These are phyloP conservation scores for Pythium brassicae DNA, from an alignment of 352 stramenopile genomes.

Conservation along the genomic window DNA sequence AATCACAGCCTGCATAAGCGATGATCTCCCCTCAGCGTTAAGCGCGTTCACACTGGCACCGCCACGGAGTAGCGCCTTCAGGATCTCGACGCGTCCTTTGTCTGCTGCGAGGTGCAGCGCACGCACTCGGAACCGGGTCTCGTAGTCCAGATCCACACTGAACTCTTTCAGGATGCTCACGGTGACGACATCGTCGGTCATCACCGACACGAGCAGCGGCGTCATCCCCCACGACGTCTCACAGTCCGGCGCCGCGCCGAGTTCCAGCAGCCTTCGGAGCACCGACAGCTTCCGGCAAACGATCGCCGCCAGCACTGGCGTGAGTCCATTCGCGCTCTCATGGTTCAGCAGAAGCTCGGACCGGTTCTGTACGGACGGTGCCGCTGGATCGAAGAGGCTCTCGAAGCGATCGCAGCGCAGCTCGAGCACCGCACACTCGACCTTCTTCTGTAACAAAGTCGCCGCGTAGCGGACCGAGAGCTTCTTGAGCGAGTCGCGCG, in stretches of 20 bases:
- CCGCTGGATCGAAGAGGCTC: constrained; percentile 26
- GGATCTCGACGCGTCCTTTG: constrained; percentile 33
- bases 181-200: constrained; percentile 41
- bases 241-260: constrained; percentile 35
- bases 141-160: constrained; percentile 25
- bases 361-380: not conserved
- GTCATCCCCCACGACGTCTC: constrained; percentile 47
- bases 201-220: constrained; percentile 39
- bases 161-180: constrained; percentile 48
- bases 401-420: constrained; percentile 37
- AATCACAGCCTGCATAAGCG: constrained; percentile 47
- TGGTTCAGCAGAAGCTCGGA: constrained; percentile 26
- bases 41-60: constrained; percentile 31
- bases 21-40: constrained; percentile 20
- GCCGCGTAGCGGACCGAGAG: constrained; percentile 31
- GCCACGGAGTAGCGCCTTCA: constrained; percentile 34
- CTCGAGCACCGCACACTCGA: constrained; percentile 39
- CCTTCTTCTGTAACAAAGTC: constrained; percentile 30
- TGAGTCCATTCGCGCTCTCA: constrained; percentile 55
- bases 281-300: constrained; percentile 26
- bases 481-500: constrained; percentile 20
- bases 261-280: constrained; percentile 41
- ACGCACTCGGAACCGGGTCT: constrained; percentile 30
- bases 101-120: constrained; percentile 41
- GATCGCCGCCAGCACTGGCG: constrained; percentile 44